Percentiles rank a stretch among this genome's conserved stretches.
Conservation (phyloP, 192 early-diverging fungal genomes). For the Chytriomyces sp. region DNA sequence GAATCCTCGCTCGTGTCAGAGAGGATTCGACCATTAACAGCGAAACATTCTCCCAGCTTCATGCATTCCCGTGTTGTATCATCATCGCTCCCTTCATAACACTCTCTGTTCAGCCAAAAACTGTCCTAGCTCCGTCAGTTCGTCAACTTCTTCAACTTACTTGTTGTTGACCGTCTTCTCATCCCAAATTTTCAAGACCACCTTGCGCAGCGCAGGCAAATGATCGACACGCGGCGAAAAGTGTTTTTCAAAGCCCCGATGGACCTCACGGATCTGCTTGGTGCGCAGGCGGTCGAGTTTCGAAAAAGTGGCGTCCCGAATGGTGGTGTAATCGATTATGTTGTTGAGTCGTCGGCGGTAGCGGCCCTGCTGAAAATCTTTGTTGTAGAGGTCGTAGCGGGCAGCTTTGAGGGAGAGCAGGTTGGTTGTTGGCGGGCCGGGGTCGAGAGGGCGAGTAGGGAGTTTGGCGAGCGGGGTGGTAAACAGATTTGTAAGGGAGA, state of each 20-base stretch:
- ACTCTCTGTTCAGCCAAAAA: too few relatives aligned
- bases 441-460: constrained; percentile 18
- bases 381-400: constrained; percentile 16
- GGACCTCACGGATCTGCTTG: constrained; percentile 38
- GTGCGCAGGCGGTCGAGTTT: constrained; percentile 12
- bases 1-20: neutral
- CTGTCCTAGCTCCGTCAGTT: constrained; percentile 7
- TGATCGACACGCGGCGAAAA: constrained; percentile 63
- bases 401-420: constrained; percentile 20
- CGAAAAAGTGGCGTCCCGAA: constrained; percentile 35
- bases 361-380: neutral
- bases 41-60: neutral
- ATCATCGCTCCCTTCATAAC: too few relatives aligned
- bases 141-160: constrained; percentile 55
- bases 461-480: constrained; percentile 16
- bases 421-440: constrained; percentile 12
- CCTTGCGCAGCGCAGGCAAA: constrained; percentile 70
- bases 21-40: neutral
- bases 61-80: too few relatives aligned
- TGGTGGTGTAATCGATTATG: constrained; percentile 58
- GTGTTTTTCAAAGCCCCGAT: constrained; percentile 50
- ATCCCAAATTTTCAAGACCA: constrained; percentile 84
- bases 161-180: constrained; percentile 87
- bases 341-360: constrained; percentile 36
- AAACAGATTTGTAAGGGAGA: constrained; percentile 8